These are phyloP conservation scores for Yarrowia divulgata DNA, from an alignment of 805 yeast species.

Conservation along the genomic window DNA sequence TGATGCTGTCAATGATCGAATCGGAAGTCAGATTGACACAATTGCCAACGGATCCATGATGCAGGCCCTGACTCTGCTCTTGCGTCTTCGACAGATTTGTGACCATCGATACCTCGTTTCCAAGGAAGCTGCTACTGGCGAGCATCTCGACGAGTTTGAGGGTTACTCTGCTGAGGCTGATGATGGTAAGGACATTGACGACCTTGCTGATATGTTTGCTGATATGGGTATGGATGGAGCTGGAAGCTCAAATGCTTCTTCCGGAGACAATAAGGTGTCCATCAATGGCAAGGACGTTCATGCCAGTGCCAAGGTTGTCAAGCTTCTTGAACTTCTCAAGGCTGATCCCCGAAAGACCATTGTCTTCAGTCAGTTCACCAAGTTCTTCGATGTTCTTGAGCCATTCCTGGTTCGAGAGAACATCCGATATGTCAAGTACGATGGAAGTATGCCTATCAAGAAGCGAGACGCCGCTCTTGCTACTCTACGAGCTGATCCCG, in stretches of 20 bases:
- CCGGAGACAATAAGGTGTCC: conserved; percentile 41
- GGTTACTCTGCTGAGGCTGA: conserved; percentile 40
- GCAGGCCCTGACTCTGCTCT: conserved; percentile 48
- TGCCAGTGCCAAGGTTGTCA: conserved; percentile 51
- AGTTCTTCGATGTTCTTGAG: conserved; percentile 50
- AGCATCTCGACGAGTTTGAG: conserved; percentile 43
- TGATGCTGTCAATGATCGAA: conserved; percentile 43
- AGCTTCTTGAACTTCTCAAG: conserved; percentile 50
- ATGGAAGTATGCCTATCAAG: conserved; percentile 50
- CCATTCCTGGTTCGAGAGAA: conserved; percentile 49
- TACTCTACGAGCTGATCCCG: conserved; percentile 48
- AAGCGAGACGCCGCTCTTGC: conserved; percentile 50
- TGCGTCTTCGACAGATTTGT: conserved; percentile 53
- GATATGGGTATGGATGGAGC: conserved; percentile 42
- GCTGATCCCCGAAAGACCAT: conserved; percentile 53
- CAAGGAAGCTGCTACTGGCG: conserved; percentile 23
- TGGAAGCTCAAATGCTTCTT: background rate
- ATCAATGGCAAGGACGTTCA: conserved; percentile 42
- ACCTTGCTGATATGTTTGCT: conserved; percentile 47
- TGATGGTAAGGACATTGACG: conserved; percentile 45
- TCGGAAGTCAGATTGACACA: conserved; percentile 39
- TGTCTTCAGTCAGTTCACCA: conserved; percentile 56
- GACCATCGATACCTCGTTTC: conserved; percentile 46
- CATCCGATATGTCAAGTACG: conserved; percentile 50
- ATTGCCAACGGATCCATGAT: conserved; percentile 43